phyloP scores from a whole-genome alignment of 441 rosid species.

The Corymbia citriodora region DNA sequence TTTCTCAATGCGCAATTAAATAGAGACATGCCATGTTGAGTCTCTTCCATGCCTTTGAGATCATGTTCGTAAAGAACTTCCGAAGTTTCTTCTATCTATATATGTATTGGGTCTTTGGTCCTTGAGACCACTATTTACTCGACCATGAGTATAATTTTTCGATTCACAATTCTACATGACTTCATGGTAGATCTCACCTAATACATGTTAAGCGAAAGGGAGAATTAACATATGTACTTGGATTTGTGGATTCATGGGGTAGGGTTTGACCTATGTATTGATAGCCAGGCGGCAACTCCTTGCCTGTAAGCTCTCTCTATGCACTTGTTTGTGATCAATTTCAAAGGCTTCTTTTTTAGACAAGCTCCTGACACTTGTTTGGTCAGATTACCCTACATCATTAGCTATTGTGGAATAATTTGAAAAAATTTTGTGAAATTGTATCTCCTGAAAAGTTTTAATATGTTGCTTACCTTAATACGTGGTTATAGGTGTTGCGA shows the following conservation, averaged over 20 bases:
- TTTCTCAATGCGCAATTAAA: background rate
- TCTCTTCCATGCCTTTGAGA: conserved; percentile 38
- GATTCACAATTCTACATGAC: background rate
- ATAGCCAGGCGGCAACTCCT: background rate
- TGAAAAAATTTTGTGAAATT: no score
- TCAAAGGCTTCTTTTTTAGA: background rate
- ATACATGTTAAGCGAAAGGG: background rate
- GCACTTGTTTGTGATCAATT: background rate
- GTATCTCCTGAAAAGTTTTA: no score
- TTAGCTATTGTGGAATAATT: no score
- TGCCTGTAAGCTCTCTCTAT: background rate
- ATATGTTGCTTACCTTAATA: no score
- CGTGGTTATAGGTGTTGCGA: no score
- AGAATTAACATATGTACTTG: background rate
- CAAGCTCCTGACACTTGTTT: background rate
- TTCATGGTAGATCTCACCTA: background rate
- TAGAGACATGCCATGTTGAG: conserved; percentile 28
- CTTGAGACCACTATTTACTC: background rate
- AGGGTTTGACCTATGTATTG: background rate
- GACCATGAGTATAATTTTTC: background rate
- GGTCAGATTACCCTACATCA: no score
- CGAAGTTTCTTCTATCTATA: background rate
- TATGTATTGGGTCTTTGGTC: background rate
- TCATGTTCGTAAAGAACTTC: conserved; percentile 14
- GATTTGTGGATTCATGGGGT: background rate